Percentiles rank a stretch among this genome's conserved stretches.
Evolutionary conservation across 768 basidiomycete species (phyloP).

Genomic region (Pluteus cervinus): DNA sequence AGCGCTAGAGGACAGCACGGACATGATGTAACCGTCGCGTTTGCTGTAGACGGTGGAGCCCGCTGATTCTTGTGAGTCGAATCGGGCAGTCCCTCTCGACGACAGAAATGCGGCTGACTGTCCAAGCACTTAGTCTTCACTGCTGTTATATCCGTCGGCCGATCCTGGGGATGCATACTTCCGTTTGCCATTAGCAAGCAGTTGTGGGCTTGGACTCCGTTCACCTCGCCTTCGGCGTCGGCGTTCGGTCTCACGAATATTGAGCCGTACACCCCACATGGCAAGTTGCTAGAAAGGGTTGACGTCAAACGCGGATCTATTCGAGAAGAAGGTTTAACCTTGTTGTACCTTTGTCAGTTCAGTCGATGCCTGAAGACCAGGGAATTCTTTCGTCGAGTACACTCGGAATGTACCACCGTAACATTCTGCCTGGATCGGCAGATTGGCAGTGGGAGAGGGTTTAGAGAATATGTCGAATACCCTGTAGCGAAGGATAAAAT

Average conservation of each 20-base stretch:
- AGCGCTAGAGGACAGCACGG: no score
- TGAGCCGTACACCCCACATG: constrained; percentile 52
- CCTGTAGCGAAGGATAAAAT: constrained; percentile 60
- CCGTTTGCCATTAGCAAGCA: constrained; percentile 6
- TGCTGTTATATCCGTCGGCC: no score
- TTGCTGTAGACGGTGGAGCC: no score
- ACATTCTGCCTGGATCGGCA: constrained; percentile 54
- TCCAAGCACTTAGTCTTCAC: no score
- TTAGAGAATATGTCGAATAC: constrained; percentile 55
- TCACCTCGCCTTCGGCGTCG: constrained; percentile 38
- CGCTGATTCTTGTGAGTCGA: no score
- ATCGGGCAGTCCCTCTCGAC: no score
- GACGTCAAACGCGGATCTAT: neutral
- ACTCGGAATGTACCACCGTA: constrained; percentile 60
- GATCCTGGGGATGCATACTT: constrained; percentile 5
- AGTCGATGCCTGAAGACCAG: constrained; percentile 60
- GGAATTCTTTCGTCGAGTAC: constrained; percentile 69
- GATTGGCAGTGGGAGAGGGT: constrained; percentile 21
- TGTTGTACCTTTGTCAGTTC: constrained; percentile 57
- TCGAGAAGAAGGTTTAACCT: neutral
- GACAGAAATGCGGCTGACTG: no score
- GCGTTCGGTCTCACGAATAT: constrained; percentile 53
- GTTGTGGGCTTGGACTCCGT: constrained; percentile 13
- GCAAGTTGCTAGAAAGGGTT: constrained; percentile 36
- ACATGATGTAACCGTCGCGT: no score